Evolutionary conservation across 2,329 filamentous ascomycete species (phyloP).

Genomic region (Cordyceps farinosa): DNA sequence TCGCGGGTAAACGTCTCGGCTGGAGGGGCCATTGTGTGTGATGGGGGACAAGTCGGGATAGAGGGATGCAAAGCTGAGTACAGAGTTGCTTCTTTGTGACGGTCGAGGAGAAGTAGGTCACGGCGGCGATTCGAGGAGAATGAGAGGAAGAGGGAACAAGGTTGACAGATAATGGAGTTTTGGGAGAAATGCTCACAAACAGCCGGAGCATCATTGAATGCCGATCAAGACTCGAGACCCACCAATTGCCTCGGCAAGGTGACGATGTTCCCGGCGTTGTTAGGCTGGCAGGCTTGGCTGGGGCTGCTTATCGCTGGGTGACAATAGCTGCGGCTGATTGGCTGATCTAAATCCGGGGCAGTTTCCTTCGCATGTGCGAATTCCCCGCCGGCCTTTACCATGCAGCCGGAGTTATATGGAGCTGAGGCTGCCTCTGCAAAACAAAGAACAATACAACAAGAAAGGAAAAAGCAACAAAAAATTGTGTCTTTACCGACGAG

Average conservation of each 20-base stretch:
- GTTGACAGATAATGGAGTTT: not conserved
- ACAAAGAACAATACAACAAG: too few species aligned
- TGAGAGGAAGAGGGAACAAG: not conserved
- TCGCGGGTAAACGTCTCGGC: slow-evolving; percentile 54
- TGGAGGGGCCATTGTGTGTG: slow-evolving; percentile 34
- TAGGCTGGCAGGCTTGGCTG: not conserved
- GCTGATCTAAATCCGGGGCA: slow-evolving; percentile 6
- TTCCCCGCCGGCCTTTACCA: slow-evolving; percentile 4
- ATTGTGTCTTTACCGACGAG: too few species aligned
- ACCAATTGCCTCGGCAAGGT: slow-evolving; percentile 17
- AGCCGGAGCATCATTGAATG: slow-evolving; percentile 8
- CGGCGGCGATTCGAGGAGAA: not conserved
- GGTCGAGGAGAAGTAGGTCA: not conserved
- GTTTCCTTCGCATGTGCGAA: not conserved
- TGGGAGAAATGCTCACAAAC: not conserved
- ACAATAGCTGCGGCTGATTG: slow-evolving; percentile 8
- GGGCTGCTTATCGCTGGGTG: slow-evolving; percentile 3
- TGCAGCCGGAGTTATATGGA: too few species aligned
- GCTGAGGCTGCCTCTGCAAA: too few species aligned
- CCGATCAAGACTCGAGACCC: slow-evolving; percentile 8
- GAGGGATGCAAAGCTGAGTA: not conserved
- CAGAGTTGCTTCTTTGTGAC: not conserved
- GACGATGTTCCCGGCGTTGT: not conserved
- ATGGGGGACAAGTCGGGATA: not conserved
- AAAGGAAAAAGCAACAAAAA: too few species aligned